Conservation (phyloP, 768 basidiomycete genomes). For the Boletus reticulatus region DNA sequence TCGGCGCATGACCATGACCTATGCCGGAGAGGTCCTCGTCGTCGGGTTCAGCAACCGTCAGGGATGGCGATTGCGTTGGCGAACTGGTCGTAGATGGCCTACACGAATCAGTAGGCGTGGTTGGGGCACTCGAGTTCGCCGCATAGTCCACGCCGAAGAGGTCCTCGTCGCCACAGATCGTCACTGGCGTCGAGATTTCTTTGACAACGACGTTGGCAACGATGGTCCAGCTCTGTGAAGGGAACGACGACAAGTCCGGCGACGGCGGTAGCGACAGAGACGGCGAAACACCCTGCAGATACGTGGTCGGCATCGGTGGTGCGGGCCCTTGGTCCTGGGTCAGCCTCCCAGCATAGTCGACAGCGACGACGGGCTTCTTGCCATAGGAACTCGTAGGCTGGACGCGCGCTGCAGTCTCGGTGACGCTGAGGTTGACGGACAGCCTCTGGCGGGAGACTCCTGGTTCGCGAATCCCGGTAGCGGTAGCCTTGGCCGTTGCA, state of each 20-base stretch:
- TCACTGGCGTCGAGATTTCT: background rate
- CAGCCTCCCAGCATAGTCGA: too few species aligned
- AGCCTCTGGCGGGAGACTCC: background rate
- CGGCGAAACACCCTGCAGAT: background rate
- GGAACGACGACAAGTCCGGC: too few species aligned
- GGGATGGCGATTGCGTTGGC: background rate
- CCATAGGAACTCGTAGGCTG: background rate
- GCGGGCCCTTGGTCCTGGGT: background rate
- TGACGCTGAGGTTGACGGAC: too few species aligned
- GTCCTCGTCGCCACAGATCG: background rate
- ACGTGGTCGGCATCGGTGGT: too few species aligned
- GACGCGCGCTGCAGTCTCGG: background rate
- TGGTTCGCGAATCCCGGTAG: too few species aligned
- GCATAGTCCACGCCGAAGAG: too few species aligned
- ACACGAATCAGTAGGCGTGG: background rate
- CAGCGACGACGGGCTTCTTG: background rate
- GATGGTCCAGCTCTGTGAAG: constrained; percentile 6
- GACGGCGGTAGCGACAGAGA: background rate
- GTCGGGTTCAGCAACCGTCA: background rate
- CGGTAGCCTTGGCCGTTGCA: background rate
- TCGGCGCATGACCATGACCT: too few species aligned
- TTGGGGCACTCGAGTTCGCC: too few species aligned
- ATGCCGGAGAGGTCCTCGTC: too few species aligned
- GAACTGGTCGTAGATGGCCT: background rate
- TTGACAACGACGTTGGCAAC: background rate